phyloP scores from a whole-genome alignment of 129 eudicot genomes.

The Saposhnikovia divaricata region DNA sequence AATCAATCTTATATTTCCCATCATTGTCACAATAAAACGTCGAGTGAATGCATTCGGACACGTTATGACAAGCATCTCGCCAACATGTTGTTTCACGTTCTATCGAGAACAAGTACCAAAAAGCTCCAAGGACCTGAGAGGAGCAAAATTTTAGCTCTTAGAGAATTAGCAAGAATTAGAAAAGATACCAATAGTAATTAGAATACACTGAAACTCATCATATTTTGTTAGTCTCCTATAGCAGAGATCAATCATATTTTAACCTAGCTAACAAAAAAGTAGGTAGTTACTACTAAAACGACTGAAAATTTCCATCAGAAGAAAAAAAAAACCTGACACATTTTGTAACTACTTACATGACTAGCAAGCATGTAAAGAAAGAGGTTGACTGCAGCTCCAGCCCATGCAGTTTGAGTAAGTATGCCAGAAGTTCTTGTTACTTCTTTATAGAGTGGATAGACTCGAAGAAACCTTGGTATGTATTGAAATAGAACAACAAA shows the following conservation, averaged over 20 bases:
- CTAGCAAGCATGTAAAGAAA: slow-evolving; percentile 97
- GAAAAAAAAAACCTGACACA: neutral
- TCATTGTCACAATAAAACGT: slow-evolving; percentile 40
- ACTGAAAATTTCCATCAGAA: neutral
- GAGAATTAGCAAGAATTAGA: neutral
- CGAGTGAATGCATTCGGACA: slow-evolving; percentile 25
- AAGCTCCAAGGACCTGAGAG: slow-evolving; percentile 78
- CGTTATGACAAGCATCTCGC: slow-evolving; percentile 51
- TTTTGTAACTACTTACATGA: slow-evolving; percentile 51
- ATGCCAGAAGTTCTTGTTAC: slow-evolving; percentile 14
- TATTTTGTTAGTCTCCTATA: neutral
- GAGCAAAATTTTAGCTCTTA: slow-evolving; percentile 1
- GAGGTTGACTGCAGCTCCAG: slow-evolving; percentile 96
- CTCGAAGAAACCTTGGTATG: slow-evolving; percentile 75
- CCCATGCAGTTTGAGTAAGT: slow-evolving; percentile 25
- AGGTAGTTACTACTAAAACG: too few relatives aligned
- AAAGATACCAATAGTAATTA: too few relatives aligned
- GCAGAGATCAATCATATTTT: neutral
- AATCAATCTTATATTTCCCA: neutral
- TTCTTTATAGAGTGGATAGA: slow-evolving; percentile 65
- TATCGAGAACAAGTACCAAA: slow-evolving; percentile 87
- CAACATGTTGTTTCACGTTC: slow-evolving; percentile 95
- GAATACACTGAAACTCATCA: neutral
- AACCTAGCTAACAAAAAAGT: neutral
- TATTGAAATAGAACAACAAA: slow-evolving; percentile 80